Evolutionary conservation across 2,329 filamentous ascomycete species (phyloP).

Genomic region (Bipolaris sorokiniana): DNA sequence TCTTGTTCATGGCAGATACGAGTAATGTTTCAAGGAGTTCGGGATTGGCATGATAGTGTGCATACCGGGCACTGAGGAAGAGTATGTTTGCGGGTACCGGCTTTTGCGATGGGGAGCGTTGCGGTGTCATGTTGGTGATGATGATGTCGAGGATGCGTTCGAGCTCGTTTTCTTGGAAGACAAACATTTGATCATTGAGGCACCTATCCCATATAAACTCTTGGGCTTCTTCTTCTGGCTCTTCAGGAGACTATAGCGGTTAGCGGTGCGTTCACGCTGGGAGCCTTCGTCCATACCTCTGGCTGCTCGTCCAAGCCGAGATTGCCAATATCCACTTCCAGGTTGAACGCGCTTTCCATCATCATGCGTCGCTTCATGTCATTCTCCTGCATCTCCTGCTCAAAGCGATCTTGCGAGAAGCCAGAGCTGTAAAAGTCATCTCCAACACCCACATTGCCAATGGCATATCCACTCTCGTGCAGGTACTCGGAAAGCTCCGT

Average conservation of each 20-base stretch:
- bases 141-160: conserved; percentile 92
- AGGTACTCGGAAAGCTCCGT: conserved; percentile 97
- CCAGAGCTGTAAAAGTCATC: conserved; percentile 96
- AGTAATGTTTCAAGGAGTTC: conserved; percentile 84
- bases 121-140: conserved; percentile 97
- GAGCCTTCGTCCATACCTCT: conserved; percentile 65
- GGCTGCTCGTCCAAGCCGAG: conserved; percentile 94
- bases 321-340: conserved; percentile 95
- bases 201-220: conserved; percentile 97
- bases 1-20: conserved; percentile 88
- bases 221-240: conserved; percentile 86
- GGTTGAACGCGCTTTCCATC: conserved; percentile 96
- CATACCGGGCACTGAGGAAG: conserved; percentile 93
- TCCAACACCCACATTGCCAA: conserved; percentile 76
- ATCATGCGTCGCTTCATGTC: conserved; percentile 97
- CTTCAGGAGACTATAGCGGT: conserved; percentile 60
- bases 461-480: conserved; percentile 90
- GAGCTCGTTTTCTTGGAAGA: conserved; percentile 94
- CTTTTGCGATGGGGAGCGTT: conserved; percentile 94
- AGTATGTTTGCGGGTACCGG: conserved; percentile 97
- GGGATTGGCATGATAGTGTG: conserved; percentile 90
- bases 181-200: conserved; percentile 98
- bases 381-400: conserved; percentile 96
- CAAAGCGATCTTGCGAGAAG: conserved; percentile 90
- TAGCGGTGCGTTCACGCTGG: conserved; percentile 26